Conservation (phyloP, 2,329 filamentous ascomycete genomes). For the Coniochaeta sp. region DNA sequence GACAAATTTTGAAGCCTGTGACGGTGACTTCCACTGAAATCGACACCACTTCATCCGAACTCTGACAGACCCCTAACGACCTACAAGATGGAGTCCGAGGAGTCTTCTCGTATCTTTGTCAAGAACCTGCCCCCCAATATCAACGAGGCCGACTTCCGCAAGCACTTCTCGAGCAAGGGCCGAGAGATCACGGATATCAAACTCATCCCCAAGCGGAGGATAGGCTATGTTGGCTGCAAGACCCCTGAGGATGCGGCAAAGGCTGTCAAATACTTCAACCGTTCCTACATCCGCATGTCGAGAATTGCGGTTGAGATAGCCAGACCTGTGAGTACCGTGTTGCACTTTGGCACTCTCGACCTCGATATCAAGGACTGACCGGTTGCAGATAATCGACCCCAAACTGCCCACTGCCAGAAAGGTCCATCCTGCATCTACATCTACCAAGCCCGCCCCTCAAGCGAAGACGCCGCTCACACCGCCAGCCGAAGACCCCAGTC, state of each 20-base stretch:
- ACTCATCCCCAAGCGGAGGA: constrained; percentile 80
- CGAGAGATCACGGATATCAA: constrained; percentile 84
- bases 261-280: constrained; percentile 93
- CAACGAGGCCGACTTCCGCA: constrained; percentile 76
- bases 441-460: constrained; percentile 9
- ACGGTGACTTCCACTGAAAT: background rate
- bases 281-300: constrained; percentile 90
- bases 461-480: constrained; percentile 11
- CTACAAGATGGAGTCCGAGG: constrained; percentile 20
- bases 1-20: background rate
- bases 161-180: constrained; percentile 73
- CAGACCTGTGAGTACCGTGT: constrained; percentile 54
- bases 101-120: constrained; percentile 68
- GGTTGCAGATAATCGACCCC: constrained; percentile 32
- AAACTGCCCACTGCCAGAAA: constrained; percentile 21
- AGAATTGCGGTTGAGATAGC: constrained; percentile 87
- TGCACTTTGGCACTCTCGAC: background rate
- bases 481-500: constrained; percentile 26
- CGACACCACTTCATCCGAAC: background rate
- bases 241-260: constrained; percentile 69
- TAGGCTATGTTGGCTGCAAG: constrained; percentile 94
- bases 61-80: background rate
- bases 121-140: constrained; percentile 79
- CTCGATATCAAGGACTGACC: constrained; percentile 7
- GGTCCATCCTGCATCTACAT: constrained; percentile 1